A percentile compares a stretch with the other conserved stretches of the same genome.
phyloP scores from a whole-genome alignment of 495 filamentous ascomycete species.

The Xylaria castorea region DNA sequence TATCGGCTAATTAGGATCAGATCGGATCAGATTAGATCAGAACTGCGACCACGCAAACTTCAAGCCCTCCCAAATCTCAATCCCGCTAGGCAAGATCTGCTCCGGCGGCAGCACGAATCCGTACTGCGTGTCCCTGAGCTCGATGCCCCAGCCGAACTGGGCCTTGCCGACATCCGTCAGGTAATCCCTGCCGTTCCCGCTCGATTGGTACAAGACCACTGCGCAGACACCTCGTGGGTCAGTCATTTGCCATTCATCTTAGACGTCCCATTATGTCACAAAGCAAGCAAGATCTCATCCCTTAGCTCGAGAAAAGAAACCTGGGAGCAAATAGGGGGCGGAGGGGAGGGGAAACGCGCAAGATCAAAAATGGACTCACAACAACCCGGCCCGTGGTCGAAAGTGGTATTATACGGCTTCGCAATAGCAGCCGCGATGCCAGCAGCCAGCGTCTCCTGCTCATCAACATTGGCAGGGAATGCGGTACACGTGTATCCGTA shows the following conservation, averaged over 20 bases:
- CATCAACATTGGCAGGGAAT: constrained; percentile 52
- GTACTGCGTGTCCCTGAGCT: constrained; percentile 54
- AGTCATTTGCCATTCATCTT: neutral
- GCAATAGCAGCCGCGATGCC: constrained; percentile 52
- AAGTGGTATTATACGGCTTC: constrained; percentile 53
- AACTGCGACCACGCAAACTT: constrained; percentile 52
- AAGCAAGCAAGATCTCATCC: neutral
- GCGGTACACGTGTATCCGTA: constrained; percentile 50
- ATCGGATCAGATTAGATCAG: neutral
- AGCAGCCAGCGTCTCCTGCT: constrained; percentile 51
- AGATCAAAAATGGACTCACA: constrained; percentile 13
- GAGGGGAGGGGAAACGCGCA: neutral
- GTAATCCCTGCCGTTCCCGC: constrained; percentile 63
- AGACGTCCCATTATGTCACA: neutral
- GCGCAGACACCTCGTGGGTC: neutral
- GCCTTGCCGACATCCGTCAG: constrained; percentile 56
- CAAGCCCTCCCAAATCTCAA: constrained; percentile 63
- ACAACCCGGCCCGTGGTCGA: constrained; percentile 62
- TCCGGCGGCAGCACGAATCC: constrained; percentile 65
- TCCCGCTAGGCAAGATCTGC: constrained; percentile 59
- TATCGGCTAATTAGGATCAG: neutral
- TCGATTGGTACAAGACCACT: constrained; percentile 63
- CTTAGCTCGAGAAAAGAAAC: neutral
- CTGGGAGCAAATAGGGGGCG: neutral
- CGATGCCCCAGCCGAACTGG: constrained; percentile 62